A percentile compares a stretch with the other conserved stretches of the same genome.
These are phyloP conservation scores for Cercospora brassicicola DNA, from an alignment of 2,329 filamentous ascomycete species.

Conservation along the genomic window DNA sequence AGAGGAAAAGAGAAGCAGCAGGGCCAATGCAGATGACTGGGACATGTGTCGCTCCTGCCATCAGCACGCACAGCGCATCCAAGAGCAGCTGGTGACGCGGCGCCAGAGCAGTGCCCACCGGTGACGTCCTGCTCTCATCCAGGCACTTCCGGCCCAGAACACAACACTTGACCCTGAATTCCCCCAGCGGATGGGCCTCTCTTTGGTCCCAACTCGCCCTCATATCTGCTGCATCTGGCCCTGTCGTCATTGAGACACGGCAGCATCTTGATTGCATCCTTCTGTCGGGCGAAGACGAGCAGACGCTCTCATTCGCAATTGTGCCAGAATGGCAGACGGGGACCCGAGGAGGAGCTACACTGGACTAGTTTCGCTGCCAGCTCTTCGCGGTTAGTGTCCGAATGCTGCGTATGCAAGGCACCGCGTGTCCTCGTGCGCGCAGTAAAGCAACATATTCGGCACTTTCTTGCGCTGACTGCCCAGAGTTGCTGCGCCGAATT, in stretches of 20 bases:
- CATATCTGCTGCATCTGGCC: background rate
- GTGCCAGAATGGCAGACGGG: background rate
- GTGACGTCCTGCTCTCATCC: background rate
- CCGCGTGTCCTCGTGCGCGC: background rate
- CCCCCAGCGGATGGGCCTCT: background rate
- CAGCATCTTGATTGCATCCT: background rate
- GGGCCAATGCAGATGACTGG: background rate
- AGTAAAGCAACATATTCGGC: background rate
- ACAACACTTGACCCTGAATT: background rate
- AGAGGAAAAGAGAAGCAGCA: background rate
- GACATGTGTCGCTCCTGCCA: background rate
- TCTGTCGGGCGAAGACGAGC: no score
- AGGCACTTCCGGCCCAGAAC: background rate
- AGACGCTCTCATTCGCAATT: no score
- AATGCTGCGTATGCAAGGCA: background rate
- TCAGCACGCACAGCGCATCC: background rate
- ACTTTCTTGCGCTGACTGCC: background rate
- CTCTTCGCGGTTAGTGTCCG: background rate
- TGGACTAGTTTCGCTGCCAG: background rate
- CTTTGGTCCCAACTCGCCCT: background rate
- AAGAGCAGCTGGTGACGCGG: slow-evolving; percentile 5
- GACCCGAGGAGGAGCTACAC: background rate
- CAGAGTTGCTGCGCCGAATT: background rate
- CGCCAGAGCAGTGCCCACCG: background rate
- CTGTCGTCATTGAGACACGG: background rate